Conservation (phyloP, 2,329 filamentous ascomycete genomes). For the Huntiella moniliformis region DNA sequence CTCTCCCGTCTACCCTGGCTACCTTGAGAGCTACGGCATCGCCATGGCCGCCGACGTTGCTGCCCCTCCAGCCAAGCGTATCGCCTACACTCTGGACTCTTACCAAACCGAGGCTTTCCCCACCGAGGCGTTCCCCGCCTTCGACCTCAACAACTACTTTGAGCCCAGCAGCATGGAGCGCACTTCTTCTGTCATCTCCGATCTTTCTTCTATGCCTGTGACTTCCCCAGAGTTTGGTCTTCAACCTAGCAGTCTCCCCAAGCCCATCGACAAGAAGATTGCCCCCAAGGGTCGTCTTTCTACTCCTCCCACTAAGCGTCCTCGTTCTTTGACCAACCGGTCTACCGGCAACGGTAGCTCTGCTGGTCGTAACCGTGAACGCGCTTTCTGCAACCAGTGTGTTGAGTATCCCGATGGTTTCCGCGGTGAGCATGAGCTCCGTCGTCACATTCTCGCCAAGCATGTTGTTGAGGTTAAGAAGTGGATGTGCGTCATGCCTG, state of each 20-base stretch:
- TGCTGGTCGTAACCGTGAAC: constrained; percentile 6
- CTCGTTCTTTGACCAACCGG: neutral
- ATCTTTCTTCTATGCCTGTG: neutral
- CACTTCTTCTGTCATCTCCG: constrained; percentile 1
- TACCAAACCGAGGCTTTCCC: neutral
- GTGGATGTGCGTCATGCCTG: constrained; percentile 39
- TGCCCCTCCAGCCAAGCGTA: constrained; percentile 2
- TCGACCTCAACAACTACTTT: neutral
- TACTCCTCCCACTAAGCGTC: neutral
- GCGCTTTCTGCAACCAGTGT: constrained; percentile 50
- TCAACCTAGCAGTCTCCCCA: constrained; percentile 25
- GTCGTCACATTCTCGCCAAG: constrained; percentile 44
- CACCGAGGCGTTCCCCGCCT: neutral
- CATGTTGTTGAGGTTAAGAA: constrained; percentile 41
- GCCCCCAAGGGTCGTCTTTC: neutral
- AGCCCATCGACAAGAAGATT: constrained; percentile 17
- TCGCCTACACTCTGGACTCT: neutral
- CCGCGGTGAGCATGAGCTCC: constrained; percentile 68
- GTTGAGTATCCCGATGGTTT: constrained; percentile 59
- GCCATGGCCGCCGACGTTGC: neutral
- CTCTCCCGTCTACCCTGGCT: neutral
- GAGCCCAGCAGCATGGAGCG: neutral
- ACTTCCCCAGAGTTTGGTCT: constrained; percentile 19
- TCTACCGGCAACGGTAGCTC: neutral
- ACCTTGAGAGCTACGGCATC: neutral